Conservation (phyloP, 371 early-diverging fungal genomes). For the Rhizopus delemar region DNA sequence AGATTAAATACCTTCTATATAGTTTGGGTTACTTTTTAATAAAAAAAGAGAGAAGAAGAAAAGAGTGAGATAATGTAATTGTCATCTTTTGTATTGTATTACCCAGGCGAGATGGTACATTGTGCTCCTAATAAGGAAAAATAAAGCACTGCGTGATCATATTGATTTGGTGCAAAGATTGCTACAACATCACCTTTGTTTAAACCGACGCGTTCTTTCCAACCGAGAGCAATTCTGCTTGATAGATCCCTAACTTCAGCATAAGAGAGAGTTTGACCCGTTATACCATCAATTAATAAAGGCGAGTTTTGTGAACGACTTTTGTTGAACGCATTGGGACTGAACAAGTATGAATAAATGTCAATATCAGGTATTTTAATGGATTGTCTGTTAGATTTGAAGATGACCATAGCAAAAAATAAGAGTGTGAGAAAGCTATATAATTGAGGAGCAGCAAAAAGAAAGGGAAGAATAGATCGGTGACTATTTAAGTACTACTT, state of each 20-base stretch:
- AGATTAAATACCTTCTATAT: slow-evolving; percentile 29
- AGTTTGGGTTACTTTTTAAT: slow-evolving; percentile 37
- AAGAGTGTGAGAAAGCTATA: not conserved
- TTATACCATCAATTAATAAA: slow-evolving; percentile 59
- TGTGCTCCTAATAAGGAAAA: slow-evolving; percentile 44
- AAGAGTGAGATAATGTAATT: not conserved
- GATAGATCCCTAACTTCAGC: slow-evolving; percentile 54
- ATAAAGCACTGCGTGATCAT: slow-evolving; percentile 42
- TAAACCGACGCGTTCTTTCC: slow-evolving; percentile 55
- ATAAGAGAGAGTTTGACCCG: slow-evolving; percentile 59
- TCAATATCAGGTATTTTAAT: slow-evolving; percentile 64
- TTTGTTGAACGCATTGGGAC: slow-evolving; percentile 30
- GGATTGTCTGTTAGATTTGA: slow-evolving; percentile 6
- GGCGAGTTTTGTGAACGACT: slow-evolving; percentile 37
- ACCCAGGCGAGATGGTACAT: slow-evolving; percentile 44
- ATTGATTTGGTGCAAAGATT: slow-evolving; percentile 70
- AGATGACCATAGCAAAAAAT: slow-evolving; percentile 12
- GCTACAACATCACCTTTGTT: slow-evolving; percentile 73
- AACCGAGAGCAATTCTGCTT: slow-evolving; percentile 50
- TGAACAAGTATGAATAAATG: slow-evolving; percentile 65
- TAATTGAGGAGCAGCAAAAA: too few species aligned
- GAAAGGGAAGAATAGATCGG: not conserved
- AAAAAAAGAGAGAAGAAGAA: not conserved
- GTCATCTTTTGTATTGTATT: slow-evolving; percentile 2
- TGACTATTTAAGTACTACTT: not conserved